These are phyloP conservation scores for Aspergillus melleus DNA, from an alignment of 2,329 filamentous ascomycete species.

Conservation along the genomic window DNA sequence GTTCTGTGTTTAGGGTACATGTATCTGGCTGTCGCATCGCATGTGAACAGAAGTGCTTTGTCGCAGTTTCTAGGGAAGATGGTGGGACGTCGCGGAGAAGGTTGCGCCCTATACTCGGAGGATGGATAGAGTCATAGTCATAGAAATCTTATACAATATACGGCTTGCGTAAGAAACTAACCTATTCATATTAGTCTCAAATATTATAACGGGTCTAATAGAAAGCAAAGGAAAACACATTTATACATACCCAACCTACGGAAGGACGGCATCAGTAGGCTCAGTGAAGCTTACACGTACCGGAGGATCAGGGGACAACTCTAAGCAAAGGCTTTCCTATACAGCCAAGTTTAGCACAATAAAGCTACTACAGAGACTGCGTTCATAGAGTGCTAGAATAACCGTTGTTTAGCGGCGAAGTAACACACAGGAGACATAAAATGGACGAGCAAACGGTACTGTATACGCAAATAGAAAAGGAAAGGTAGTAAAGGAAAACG, in stretches of 20 bases:
- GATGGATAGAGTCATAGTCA: conserved; percentile 47
- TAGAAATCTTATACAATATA: conserved; percentile 48
- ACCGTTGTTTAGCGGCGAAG: too few species aligned
- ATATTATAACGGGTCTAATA: neutral
- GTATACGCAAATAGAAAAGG: too few species aligned
- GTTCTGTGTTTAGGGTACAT: neutral
- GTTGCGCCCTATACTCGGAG: conserved; percentile 48
- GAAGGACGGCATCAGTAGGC: conserved; percentile 31
- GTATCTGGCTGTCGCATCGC: conserved; percentile 1
- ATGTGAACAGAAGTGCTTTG: conserved; percentile 11
- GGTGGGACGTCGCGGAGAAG: conserved; percentile 59
- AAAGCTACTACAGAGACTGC: neutral
- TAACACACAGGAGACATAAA: too few species aligned
- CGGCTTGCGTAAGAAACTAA: conserved; percentile 49
- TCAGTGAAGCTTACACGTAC: conserved; percentile 15
- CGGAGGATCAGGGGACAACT: conserved; percentile 9
- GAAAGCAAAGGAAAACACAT: neutral
- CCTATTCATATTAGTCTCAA: neutral
- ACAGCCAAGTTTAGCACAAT: neutral
- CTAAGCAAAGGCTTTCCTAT: conserved; percentile 12
- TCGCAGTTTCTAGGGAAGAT: conserved; percentile 43
- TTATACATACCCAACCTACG: conserved; percentile 32
- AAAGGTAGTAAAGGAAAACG: too few species aligned
- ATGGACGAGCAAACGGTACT: too few species aligned
- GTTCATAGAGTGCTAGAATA: too few species aligned